Evolutionary conservation across 345 rosid genomes (phyloP), one percentile per base, ranked within the genome.

Genomic region (Lagerstroemia speciosa): DNA sequence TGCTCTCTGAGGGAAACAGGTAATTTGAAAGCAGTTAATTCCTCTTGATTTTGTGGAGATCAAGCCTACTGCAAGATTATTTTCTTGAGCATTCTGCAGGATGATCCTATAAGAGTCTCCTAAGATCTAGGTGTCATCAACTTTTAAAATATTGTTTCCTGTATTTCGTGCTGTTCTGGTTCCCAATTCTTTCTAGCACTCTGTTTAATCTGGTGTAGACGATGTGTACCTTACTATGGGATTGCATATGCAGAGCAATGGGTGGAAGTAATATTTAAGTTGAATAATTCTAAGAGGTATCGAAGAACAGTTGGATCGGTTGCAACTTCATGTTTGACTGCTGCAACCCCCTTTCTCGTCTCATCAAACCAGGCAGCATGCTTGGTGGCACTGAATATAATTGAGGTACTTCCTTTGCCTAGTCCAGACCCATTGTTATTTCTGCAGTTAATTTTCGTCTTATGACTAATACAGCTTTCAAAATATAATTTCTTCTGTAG

Each of bases 231-330:
- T 65, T 67, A 33, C 64, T 72, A 43, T 43, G 32, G 38, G 60
- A 66, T 71, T 58, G 65, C 70, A 12, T 29, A 30, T 69, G 83
- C 55, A 76, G 97, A 84, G 48, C 79, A 81, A 75, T 87, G 90
- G 95, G 96, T 84, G 75, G 76, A 34, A 52, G 74, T 79, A 45
- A 64, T 85, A 73, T 73, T 89, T 74, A 82, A 86, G 82, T 66
- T 87, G 82, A 87, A 81, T 73, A 84, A 87, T 74, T 83, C 85
- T 69, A 89, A 77, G 78, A 82, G 93, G 77, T 89, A 83, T 74
- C 85, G 97, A 80, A 89, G 82, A 74, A 86, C 75, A 19, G 89
- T 94, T 77, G 97, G 91, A 71, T 94, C 97, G 6, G 80, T 91
- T 71, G 85, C 88, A 64, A 80, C 85, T 74, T 89, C 91, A 19